Conservation (phyloP, 768 basidiomycete genomes). For the Thelephora aurantiotincta region DNA sequence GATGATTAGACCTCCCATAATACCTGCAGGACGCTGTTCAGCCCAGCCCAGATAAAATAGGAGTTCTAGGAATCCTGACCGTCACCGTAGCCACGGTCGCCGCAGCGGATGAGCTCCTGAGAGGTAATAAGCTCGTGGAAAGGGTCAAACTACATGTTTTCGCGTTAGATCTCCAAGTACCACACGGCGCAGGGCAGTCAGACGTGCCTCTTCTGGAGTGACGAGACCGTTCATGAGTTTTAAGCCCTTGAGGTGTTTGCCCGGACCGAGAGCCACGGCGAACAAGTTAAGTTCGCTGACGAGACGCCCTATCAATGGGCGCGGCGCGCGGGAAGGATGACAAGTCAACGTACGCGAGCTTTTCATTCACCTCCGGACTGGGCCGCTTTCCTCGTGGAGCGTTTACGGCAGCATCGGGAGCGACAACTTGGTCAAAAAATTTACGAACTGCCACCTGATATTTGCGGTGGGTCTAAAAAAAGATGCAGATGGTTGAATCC, state of each 20-base stretch:
- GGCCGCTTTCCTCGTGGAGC: conserved; percentile 90
- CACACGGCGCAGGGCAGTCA: not conserved
- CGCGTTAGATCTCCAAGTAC: not conserved
- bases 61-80: conserved; percentile 20
- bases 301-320: conserved; percentile 1
- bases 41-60: not conserved
- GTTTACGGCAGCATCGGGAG: conserved; percentile 27
- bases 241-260: conserved; percentile 74
- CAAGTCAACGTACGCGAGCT: conserved; percentile 48
- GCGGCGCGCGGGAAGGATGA: not conserved
- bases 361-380: conserved; percentile 59
- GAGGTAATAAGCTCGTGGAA: conserved; percentile 81
- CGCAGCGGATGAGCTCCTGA: conserved; percentile 61
- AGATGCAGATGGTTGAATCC: not conserved
- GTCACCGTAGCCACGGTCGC: conserved; percentile 69
- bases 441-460: conserved; percentile 48
- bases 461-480: conserved; percentile 38
- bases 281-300: conserved; percentile 55
- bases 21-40: not conserved
- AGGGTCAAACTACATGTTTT: conserved; percentile 49
- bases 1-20: conserved; percentile 66
- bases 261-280: conserved; percentile 88
- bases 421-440: conserved; percentile 58
- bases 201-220: conserved; percentile 53
- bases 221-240: conserved; percentile 61